These are phyloP conservation scores for Fraxinus greggii DNA, from an alignment of 305 asterid genomes.

Conservation along the genomic window DNA sequence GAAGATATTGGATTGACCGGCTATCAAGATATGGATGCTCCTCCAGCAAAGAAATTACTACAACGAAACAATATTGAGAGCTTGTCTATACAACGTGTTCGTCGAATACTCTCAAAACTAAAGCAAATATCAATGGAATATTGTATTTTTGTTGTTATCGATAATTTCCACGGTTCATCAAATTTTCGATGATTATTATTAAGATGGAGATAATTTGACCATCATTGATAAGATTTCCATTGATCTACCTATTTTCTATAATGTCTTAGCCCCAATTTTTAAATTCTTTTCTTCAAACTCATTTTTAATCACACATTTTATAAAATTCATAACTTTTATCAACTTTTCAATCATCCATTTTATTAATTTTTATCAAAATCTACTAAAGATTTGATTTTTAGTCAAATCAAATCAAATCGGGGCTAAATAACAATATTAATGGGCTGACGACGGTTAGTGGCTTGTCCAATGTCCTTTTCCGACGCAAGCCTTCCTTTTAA, in stretches of 20 bases:
- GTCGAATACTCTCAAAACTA: neutral
- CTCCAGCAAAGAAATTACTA: neutral
- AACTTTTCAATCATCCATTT: neutral
- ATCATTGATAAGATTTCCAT: neutral
- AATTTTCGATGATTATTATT: neutral
- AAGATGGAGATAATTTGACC: neutral
- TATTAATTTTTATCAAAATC: no score
- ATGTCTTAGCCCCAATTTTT: neutral
- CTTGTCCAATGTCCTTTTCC: neutral
- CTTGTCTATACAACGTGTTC: neutral
- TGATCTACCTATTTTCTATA: neutral
- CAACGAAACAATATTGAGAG: neutral
- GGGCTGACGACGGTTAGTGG: neutral
- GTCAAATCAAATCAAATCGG: neutral
- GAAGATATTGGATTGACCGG: slow-evolving; percentile 18
- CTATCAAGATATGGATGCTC: neutral
- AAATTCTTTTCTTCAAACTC: no score
- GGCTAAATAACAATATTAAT: neutral
- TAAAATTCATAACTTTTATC: no score
- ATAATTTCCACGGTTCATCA: neutral
- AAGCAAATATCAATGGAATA: neutral
- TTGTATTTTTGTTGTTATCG: neutral
- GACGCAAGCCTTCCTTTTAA: neutral
- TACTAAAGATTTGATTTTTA: no score
- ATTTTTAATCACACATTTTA: no score